Percentiles rank a stretch among this genome's conserved stretches.
These are phyloP conservation scores for Potentilla sterilis DNA, from an alignment of 306 rosid species.

Conservation along the genomic window DNA sequence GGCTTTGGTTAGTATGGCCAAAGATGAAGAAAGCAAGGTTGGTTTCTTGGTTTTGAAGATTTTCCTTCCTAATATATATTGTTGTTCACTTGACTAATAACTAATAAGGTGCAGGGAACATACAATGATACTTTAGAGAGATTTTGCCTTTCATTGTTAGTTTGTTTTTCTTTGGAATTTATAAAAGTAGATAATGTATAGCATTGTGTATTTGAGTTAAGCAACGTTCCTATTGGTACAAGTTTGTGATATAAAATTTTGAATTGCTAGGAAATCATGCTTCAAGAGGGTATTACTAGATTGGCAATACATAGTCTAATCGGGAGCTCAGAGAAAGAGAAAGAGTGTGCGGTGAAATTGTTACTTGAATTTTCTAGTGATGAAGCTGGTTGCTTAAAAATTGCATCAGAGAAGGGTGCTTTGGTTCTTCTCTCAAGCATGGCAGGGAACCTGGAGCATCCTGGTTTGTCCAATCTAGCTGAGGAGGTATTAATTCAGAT, in stretches of 20 bases:
- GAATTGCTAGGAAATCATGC: constrained; percentile 46
- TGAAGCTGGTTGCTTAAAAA: constrained; percentile 48
- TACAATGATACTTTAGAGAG: neutral
- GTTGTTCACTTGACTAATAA: neutral
- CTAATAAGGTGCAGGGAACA: neutral
- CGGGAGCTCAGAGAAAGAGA: constrained; percentile 58
- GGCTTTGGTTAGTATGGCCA: constrained; percentile 46
- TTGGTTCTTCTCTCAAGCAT: constrained; percentile 58
- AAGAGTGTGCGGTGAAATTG: constrained; percentile 53
- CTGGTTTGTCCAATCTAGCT: constrained; percentile 45
- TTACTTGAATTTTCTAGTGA: constrained; percentile 52
- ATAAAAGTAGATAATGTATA: too few relatives aligned
- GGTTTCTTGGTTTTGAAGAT: neutral
- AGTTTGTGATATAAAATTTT: constrained; percentile 16
- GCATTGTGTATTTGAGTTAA: neutral
- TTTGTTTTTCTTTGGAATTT: neutral
- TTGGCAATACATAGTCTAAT: constrained; percentile 62
- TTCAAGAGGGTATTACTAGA: constrained; percentile 49
- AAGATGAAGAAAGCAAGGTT: constrained; percentile 68
- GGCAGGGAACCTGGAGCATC: constrained; percentile 46
- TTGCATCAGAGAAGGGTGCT: constrained; percentile 64
- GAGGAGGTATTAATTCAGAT: constrained; percentile 51
- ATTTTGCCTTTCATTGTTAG: neutral
- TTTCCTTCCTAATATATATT: too few relatives aligned
- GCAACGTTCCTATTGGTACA: neutral